Evolutionary conservation across 495 filamentous ascomycete genomes (phyloP), one percentile per base, ranked within the genome.

Genomic region (Penicillium canescens): DNA sequence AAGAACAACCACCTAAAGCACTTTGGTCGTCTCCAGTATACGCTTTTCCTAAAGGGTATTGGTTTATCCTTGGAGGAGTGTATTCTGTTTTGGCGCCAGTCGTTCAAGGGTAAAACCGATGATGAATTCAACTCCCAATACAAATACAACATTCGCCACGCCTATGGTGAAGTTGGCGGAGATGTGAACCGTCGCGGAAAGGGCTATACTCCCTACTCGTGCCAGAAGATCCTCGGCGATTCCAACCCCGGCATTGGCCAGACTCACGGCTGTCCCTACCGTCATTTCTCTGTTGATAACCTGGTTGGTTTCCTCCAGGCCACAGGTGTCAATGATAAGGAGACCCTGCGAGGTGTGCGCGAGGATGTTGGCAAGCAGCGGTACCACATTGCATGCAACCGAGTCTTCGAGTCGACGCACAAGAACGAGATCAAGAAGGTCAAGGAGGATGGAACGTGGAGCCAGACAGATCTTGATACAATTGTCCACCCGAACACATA

Each of bases 401-500:
- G 91, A 12, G 94, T 99, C 8, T 99, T 98, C 68, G 95, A 99
- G 60, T 84, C 84, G 60, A 69, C 84, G 14, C 92, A 98, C 71
- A 90, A 87, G 69, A 78, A 72, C n/a, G 90, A 97, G 66, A 83
- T 99, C 51, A 91, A 90, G 72, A 86, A 84, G 63, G 93, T 91
- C 48, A 94, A 90, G 72, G 93, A 98, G 33, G 80, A 85, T 34
- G 84, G 85, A 7, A 75, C 84, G 31, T 92, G 90, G 90, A 82
- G 82, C 26, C 78, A 85, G n/a, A 78, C 82, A 5, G 88, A 95
- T 63, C 78, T 95, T 33, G 94, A 97, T 72, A 98, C 92, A 2
- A 97, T 99, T 59, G 87, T 96, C 16, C 95, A 99, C 69, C 95
- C 95, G 9, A 99, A 99, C 69, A 91, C 91, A 50, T 99, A 97